Conservation (phyloP, 2,329 filamentous ascomycete genomes). For the Grosmannia huntii region DNA sequence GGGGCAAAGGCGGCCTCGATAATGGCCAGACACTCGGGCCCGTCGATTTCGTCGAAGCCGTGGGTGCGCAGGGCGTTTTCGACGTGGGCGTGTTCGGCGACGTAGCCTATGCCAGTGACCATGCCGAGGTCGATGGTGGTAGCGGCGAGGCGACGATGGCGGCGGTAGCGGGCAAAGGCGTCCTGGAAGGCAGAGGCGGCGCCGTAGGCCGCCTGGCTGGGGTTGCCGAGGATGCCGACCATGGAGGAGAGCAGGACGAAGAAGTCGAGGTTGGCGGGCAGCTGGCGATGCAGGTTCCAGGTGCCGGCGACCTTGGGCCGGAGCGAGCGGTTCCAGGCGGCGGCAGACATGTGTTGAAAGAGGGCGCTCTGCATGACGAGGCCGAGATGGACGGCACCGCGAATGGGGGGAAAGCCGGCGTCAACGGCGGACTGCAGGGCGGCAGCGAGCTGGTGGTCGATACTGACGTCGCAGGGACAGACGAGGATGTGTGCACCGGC, state of each 20-base stretch:
- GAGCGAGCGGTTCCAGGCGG: conserved; percentile 10
- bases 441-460: conserved; percentile 6
- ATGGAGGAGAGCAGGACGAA: conserved; percentile 24
- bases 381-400: conserved; percentile 10
- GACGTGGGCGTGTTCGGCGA: conserved; percentile 13
- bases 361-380: conserved; percentile 12
- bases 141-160: conserved; percentile 20
- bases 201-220: conserved; percentile 28
- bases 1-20: conserved; percentile 12
- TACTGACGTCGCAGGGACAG: conserved; percentile 10
- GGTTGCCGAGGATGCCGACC: conserved; percentile 21
- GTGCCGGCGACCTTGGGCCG: conserved; percentile 24
- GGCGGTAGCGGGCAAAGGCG: conserved; percentile 24
- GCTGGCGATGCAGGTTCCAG: conserved; percentile 24
- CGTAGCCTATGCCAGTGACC: conserved; percentile 20
- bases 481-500: conserved; percentile 6
- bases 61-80: conserved; percentile 12
- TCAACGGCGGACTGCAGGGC: conserved; percentile 2
- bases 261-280: conserved; percentile 19
- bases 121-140: conserved; percentile 25
- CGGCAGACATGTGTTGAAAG: conserved; percentile 10
- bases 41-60: conserved; percentile 12
- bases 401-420: conserved; percentile 8
- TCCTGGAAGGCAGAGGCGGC: conserved; percentile 29
- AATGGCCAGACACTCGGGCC: conserved; percentile 12